Conservation (phyloP, 2,329 filamentous ascomycete species). For the Westerdykella aurantiaca region DNA sequence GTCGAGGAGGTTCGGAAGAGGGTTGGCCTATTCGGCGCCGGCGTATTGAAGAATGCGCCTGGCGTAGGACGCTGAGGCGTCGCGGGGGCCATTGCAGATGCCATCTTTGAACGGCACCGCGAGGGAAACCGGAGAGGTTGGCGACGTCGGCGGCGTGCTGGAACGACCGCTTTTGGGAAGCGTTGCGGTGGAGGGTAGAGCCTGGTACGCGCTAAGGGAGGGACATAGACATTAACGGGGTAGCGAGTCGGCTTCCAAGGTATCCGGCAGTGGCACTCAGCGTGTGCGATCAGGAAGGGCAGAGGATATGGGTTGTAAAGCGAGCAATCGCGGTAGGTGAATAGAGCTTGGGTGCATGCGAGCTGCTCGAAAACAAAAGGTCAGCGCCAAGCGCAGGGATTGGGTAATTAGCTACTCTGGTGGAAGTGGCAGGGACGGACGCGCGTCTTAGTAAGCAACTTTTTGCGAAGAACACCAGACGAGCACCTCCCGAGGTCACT, state of each 20-base stretch:
- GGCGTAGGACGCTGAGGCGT: conserved; percentile 67
- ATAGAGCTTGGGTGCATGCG: conserved; percentile 3
- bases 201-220: conserved; percentile 22
- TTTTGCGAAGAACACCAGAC: background rate
- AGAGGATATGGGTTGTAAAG: conserved; percentile 12
- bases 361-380: conserved; percentile 3
- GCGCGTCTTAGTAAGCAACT: background rate
- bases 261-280: background rate
- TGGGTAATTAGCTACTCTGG: conserved; percentile 1
- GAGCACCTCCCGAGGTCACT: background rate
- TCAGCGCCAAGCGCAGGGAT: conserved; percentile 8
- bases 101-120: conserved; percentile 3
- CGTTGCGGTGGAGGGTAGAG: background rate
- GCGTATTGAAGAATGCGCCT: conserved; percentile 71
- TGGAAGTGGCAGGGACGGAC: conserved; percentile 1
- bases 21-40: conserved; percentile 46
- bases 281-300: conserved; percentile 5
- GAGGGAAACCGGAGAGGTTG: conserved; percentile 4
- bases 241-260: conserved; percentile 2
- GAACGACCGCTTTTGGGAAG: conserved; percentile 19
- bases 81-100: conserved; percentile 18
- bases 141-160: conserved; percentile 13
- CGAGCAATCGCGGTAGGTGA: conserved; percentile 24
- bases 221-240: conserved; percentile 25
- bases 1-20: conserved; percentile 22